Percentiles rank a stretch among this genome's conserved stretches.
Evolutionary conservation across 768 basidiomycete genomes (phyloP).

Genomic region (Lepiota brunneoincarnata): DNA sequence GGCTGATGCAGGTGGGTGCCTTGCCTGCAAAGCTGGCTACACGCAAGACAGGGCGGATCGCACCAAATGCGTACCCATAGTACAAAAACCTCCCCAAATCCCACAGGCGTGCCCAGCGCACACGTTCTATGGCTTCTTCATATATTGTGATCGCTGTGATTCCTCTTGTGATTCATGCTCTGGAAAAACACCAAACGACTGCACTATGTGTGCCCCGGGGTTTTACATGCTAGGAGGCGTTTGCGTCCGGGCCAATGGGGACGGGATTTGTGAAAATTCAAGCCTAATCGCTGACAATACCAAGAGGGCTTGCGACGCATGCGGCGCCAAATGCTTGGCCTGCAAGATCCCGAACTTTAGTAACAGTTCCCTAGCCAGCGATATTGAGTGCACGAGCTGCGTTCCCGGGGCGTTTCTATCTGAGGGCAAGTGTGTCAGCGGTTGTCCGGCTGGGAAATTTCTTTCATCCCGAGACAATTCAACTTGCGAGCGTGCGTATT

Average conservation of each 20-base stretch:
- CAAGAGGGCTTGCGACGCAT: conserved; percentile 78
- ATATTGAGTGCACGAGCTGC: conserved; percentile 75
- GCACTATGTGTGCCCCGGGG: conserved; percentile 62
- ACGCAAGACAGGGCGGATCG: conserved; percentile 58
- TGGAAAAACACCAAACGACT: conserved; percentile 61
- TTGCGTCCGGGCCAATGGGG: conserved; percentile 62
- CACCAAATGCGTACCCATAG: conserved; percentile 59
- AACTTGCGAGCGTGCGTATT: conserved; percentile 59
- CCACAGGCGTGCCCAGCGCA: conserved; percentile 56
- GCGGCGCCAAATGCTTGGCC: conserved; percentile 72
- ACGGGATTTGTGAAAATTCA: conserved; percentile 70
- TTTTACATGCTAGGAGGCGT: conserved; percentile 58
- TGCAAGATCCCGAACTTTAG: conserved; percentile 74
- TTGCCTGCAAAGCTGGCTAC: conserved; percentile 65
- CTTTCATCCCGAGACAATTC: conserved; percentile 65
- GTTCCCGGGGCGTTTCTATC: conserved; percentile 74
- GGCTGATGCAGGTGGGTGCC: conserved; percentile 66
- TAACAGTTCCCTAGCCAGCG: conserved; percentile 56
- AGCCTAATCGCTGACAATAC: conserved; percentile 74
- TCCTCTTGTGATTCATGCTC: conserved; percentile 66
- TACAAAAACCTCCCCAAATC: conserved; percentile 41
- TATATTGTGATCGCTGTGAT: conserved; percentile 56
- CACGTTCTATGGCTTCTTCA: conserved; percentile 50
- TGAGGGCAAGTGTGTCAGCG: conserved; percentile 65
- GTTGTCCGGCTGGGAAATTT: conserved; percentile 74